Conservation (phyloP, 2,329 filamentous ascomycete genomes). For the Colletotrichum siamense region DNA sequence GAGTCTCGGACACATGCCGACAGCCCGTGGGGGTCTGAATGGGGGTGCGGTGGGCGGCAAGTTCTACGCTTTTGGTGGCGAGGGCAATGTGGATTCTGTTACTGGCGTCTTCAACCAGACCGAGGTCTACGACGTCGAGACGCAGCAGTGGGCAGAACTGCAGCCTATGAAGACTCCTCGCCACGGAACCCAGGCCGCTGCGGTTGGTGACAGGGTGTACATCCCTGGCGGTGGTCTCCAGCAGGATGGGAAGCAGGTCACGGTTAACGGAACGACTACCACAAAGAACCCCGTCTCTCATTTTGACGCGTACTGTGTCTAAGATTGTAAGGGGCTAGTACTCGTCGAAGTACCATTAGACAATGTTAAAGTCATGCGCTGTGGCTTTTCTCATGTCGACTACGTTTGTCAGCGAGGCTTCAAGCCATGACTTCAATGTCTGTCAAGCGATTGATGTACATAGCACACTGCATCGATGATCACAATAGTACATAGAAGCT, state of each 20-base stretch:
- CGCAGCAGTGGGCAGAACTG: not conserved
- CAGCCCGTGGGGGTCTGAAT: slow-evolving; percentile 38
- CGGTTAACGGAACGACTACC: not conserved
- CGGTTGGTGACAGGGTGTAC: not conserved
- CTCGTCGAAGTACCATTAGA: not conserved
- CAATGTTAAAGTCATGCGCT: not conserved
- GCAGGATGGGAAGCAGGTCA: not conserved
- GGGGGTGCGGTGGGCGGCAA: slow-evolving; percentile 28
- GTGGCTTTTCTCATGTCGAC: not conserved
- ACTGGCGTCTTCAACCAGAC: slow-evolving; percentile 17
- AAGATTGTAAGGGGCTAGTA: not conserved
- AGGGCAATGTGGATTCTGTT: slow-evolving; percentile 32
- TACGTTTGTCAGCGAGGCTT: not conserved
- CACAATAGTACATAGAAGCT: not conserved
- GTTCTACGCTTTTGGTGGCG: slow-evolving; percentile 42
- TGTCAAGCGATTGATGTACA: not conserved
- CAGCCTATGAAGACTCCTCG: not conserved
- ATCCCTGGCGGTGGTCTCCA: not conserved
- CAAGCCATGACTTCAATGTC: not conserved
- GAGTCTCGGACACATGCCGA: slow-evolving; percentile 37
- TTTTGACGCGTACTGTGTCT: not conserved
- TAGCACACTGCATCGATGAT: not conserved
- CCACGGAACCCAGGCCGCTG: not conserved
- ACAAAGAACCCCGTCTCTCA: not conserved
- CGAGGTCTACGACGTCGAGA: not conserved